Base-by-base conservation (phyloP, 2,329 filamentous ascomycete species). In the Polychaeton citri region DNA sequence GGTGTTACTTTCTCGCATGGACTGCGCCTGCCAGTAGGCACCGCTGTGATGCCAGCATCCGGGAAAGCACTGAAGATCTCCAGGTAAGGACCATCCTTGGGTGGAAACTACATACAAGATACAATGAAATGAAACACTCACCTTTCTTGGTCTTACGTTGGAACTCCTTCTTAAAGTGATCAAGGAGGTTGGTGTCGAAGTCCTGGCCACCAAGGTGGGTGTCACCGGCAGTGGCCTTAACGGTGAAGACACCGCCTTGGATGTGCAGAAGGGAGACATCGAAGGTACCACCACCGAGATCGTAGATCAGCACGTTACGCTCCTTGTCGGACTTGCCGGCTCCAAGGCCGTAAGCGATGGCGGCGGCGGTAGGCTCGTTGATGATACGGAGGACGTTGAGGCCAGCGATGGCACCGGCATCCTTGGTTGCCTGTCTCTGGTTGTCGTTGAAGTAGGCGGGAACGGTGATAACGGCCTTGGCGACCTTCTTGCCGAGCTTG, bases 391-490 rank as follows among this genome's bases (percentile, higher is more conserved):
- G 87, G 52, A 98, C 86, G 69, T 96, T 95, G 46, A 98, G 79
- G 54, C 88, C 90, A 57, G 88, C 71, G 60, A 98, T 98, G 63
- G 88, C 82, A 79, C 90, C 90, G 50, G 90, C 90, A 61, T 96
- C 90, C 80, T 96, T 96, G 70, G 90, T 98, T 50, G 90, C 84
- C 71, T 96, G 90, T 70, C 90, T 82, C 74, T 98, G 90, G 75
- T 93, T 94, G 79, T 98, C 90, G 76, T 96, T 96, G 84, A 98
- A 98, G 77, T 98, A 98, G 61, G 90, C 90, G 40, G 90, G 90
- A 40, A 96, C 90, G 44, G 90, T 98, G 66, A 98, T 87, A 63
- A 98, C 90, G 48, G 90, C 90, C 79, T 96, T 96, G 70, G 90
- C 79, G 57, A 96, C 87, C 73, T 90, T 93, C 81, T 92, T 94